Evolutionary conservation across 495 filamentous ascomycete species (phyloP).

Genomic region (Pyronema domesticum): DNA sequence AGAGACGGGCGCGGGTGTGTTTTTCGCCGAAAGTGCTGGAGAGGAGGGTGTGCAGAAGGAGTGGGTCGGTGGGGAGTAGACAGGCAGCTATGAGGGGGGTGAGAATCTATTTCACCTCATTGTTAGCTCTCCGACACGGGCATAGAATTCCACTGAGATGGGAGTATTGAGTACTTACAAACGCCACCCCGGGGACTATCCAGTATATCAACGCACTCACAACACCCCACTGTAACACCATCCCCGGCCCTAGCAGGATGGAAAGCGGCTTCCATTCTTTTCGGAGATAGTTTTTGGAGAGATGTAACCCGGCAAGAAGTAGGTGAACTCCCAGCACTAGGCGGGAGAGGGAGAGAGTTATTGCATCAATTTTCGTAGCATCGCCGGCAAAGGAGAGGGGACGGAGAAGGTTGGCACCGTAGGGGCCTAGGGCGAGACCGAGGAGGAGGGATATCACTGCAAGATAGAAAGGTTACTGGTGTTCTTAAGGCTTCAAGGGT

Average conservation of each 20-base stretch:
- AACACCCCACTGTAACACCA: slow-evolving; percentile 76
- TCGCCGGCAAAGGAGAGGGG: slow-evolving; percentile 61
- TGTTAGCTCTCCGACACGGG: not conserved
- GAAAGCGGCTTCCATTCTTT: slow-evolving; percentile 64
- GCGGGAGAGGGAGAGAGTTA: slow-evolving; percentile 69
- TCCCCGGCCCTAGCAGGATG: slow-evolving; percentile 66
- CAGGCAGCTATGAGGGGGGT: slow-evolving; percentile 65
- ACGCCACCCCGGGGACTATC: slow-evolving; percentile 2
- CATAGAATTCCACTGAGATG: not conserved
- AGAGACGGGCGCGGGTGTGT: slow-evolving; percentile 63
- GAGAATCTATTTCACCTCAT: slow-evolving; percentile 30
- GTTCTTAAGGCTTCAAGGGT: not conserved
- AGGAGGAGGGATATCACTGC: slow-evolving; percentile 1
- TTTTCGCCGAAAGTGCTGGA: slow-evolving; percentile 89
- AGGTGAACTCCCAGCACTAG: slow-evolving; percentile 85
- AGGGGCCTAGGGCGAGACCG: slow-evolving; percentile 60
- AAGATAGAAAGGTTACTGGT: too few relatives aligned
- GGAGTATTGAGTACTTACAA: not conserved
- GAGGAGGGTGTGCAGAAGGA: slow-evolving; percentile 75
- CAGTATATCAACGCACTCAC: slow-evolving; percentile 59
- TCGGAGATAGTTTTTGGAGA: slow-evolving; percentile 71
- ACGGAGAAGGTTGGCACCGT: slow-evolving; percentile 57
- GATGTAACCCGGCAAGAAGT: slow-evolving; percentile 72
- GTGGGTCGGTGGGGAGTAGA: slow-evolving; percentile 81
- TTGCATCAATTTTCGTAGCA: slow-evolving; percentile 34